phyloP scores from a whole-genome alignment of 192 early-diverging fungal species.

The Backusella psychrophila region DNA sequence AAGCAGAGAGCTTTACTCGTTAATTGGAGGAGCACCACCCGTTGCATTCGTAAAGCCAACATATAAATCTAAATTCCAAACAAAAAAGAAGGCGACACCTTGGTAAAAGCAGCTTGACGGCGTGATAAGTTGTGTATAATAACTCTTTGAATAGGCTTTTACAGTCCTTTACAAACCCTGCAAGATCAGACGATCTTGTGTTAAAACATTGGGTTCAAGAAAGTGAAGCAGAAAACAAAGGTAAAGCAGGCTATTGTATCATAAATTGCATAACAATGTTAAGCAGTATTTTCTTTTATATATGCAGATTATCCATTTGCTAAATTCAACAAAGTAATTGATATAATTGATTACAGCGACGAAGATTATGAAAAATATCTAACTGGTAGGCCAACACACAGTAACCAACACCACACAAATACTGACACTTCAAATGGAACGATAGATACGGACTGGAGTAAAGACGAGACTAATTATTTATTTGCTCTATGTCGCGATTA shows the following conservation, averaged over 20 bases:
- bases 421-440: neutral
- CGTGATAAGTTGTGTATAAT: neutral
- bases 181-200: slow-evolving; percentile 68
- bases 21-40: slow-evolving; percentile 70
- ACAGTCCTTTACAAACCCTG: slow-evolving; percentile 72
- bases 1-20: slow-evolving; percentile 58
- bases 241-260: neutral
- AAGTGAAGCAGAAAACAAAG: slow-evolving; percentile 48
- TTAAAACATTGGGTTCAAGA: slow-evolving; percentile 81
- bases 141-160: slow-evolving; percentile 49
- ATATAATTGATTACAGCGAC: slow-evolving; percentile 71
- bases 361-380: slow-evolving; percentile 83
- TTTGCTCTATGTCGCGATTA: slow-evolving; percentile 68
- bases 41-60: slow-evolving; percentile 57
- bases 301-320: slow-evolving; percentile 68
- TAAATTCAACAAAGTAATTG: slow-evolving; percentile 72
- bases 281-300: neutral
- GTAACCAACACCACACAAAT: neutral
- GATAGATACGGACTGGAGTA: slow-evolving; percentile 73
- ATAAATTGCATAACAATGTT: neutral
- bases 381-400: slow-evolving; percentile 33
- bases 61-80: slow-evolving; percentile 72
- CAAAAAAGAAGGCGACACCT: slow-evolving; percentile 60
- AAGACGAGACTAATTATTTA: slow-evolving; percentile 84
- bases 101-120: slow-evolving; percentile 45